Evolutionary conservation across 768 basidiomycete genomes (phyloP).

Genomic region (Gymnopilus junonius): DNA sequence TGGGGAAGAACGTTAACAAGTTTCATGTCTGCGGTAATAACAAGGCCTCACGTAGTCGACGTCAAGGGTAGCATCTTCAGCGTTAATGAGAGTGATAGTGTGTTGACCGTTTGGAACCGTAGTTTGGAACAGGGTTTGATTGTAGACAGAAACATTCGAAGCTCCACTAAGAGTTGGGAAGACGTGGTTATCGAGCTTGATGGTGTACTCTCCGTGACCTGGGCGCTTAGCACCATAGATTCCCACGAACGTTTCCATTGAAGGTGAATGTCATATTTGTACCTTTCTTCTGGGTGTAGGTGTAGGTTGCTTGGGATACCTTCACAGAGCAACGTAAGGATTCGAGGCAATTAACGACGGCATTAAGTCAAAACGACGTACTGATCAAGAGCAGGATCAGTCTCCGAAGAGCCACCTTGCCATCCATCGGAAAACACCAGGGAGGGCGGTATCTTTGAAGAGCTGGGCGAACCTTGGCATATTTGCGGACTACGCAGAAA

Average conservation of each 20-base stretch:
- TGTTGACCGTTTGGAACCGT: slow-evolving; percentile 20
- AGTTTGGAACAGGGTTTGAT: slow-evolving; percentile 24
- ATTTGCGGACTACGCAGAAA: neutral
- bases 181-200: slow-evolving; percentile 19
- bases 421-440: slow-evolving; percentile 31
- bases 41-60: slow-evolving; percentile 25
- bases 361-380: slow-evolving; percentile 6
- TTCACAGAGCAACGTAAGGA: slow-evolving; percentile 10
- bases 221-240: slow-evolving; percentile 27
- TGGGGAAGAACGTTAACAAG: neutral
- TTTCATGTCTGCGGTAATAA: neutral
- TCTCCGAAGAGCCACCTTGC: slow-evolving; percentile 22
- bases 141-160: slow-evolving; percentile 14
- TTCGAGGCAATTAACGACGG: neutral
- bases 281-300: slow-evolving; percentile 32
- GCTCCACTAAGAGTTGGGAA: slow-evolving; percentile 18
- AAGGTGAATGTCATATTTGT: slow-evolving; percentile 34
- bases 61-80: slow-evolving; percentile 21
- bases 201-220: slow-evolving; percentile 22
- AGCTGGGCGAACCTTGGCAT: slow-evolving; percentile 32
- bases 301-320: slow-evolving; percentile 40
- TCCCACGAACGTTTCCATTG: slow-evolving; percentile 36
- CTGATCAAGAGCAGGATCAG: slow-evolving; percentile 17
- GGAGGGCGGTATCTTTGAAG: slow-evolving; percentile 32
- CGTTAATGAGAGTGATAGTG: slow-evolving; percentile 21